These are phyloP conservation scores for Nigrograna mackinnonii DNA, from an alignment of 2,329 filamentous ascomycete species.

Conservation along the genomic window DNA sequence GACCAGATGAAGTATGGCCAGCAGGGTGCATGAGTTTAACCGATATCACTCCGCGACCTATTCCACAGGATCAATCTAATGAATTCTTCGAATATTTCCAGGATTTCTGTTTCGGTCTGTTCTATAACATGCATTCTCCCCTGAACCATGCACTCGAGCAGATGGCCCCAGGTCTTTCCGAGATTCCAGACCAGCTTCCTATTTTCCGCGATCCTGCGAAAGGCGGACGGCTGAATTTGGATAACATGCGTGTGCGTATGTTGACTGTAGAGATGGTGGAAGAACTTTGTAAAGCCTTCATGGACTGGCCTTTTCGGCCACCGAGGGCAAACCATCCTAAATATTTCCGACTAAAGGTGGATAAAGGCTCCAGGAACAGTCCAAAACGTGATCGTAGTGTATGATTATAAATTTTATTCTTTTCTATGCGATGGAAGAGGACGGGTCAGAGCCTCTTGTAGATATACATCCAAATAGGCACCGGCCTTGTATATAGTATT, in stretches of 20 bases:
- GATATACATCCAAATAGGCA: too few species aligned
- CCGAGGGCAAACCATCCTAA: slow-evolving; percentile 22
- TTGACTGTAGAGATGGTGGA: slow-evolving; percentile 37
- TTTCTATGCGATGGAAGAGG: too few species aligned
- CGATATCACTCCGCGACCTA: slow-evolving; percentile 65
- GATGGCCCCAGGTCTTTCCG: slow-evolving; percentile 29
- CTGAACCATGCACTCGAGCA: slow-evolving; percentile 26
- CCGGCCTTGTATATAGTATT: too few species aligned
- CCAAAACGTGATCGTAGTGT: too few species aligned
- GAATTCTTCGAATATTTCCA: slow-evolving; percentile 27
- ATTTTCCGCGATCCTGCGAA: slow-evolving; percentile 30
- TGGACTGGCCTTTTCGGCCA: slow-evolving; percentile 37
- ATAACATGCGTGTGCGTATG: slow-evolving; percentile 31
- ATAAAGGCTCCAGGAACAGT: too few species aligned
- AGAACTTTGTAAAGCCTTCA: slow-evolving; percentile 31
- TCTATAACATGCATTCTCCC: slow-evolving; percentile 1
- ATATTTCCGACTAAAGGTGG: slow-evolving; percentile 22
- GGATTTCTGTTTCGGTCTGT: slow-evolving; percentile 30
- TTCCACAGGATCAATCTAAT: slow-evolving; percentile 7
- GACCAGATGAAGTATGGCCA: slow-evolving; percentile 69
- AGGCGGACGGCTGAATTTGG: slow-evolving; percentile 34
- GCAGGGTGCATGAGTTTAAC: slow-evolving; percentile 61
- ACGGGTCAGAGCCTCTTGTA: too few species aligned
- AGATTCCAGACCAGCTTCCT: slow-evolving; percentile 29
- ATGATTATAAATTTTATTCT: too few species aligned